Percentiles rank a stretch among this genome's conserved stretches.
Evolutionary conservation across 345 rosid genomes (phyloP).

Genomic region (Boechera divaricarpa): DNA sequence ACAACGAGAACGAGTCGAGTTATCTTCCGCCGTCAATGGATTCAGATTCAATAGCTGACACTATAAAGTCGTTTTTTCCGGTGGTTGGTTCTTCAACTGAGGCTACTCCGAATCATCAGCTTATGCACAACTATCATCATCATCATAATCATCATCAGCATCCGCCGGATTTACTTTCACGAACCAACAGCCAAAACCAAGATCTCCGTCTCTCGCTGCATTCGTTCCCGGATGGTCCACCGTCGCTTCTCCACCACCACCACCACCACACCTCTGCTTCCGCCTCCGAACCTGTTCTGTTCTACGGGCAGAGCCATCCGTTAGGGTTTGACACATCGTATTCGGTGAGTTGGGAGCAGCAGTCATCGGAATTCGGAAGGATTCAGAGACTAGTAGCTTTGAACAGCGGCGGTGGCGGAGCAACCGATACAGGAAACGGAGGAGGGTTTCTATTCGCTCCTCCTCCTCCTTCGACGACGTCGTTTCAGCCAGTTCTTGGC

Average conservation of each 20-base stretch:
- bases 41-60: constrained; percentile 85
- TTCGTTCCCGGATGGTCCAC: constrained; percentile 75
- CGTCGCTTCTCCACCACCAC: constrained; percentile 56
- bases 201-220: constrained; percentile 95
- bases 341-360: constrained; percentile 71
- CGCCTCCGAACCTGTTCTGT: constrained; percentile 55
- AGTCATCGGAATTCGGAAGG: constrained; percentile 61
- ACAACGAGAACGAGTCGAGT: constrained; percentile 47
- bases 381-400: constrained; percentile 74
- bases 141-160: constrained; percentile 47
- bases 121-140: constrained; percentile 49
- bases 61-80: constrained; percentile 92
- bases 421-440: constrained; percentile 47
- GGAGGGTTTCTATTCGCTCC: constrained; percentile 57
- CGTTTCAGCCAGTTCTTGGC: constrained; percentile 65
- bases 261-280: constrained; percentile 44
- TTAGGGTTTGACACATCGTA: constrained; percentile 62
- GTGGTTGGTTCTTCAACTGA: constrained; percentile 59
- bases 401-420: constrained; percentile 58
- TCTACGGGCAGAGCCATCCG: constrained; percentile 60
- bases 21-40: constrained; percentile 78
- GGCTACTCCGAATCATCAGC: constrained; percentile 49
- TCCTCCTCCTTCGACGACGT: constrained; percentile 45
- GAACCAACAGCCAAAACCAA: constrained; percentile 81
- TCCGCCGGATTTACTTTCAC: constrained; percentile 82